A percentile compares a stretch with the other conserved stretches of the same genome.
Conservation (phyloP, 208 protist genomes). For the Vickermania ingenoplastis region DNA sequence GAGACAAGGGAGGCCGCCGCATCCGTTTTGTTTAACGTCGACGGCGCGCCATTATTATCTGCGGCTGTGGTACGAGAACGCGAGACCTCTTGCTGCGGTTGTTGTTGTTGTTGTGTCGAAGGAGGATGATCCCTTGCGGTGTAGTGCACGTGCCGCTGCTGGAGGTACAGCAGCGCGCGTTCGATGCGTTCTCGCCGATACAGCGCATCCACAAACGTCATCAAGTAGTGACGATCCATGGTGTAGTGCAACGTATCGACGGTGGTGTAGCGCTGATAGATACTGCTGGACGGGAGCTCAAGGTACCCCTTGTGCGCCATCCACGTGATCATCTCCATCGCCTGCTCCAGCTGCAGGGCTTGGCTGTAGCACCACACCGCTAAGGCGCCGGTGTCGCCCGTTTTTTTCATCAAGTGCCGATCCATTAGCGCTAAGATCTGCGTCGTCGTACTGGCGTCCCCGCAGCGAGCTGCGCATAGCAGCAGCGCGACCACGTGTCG, state of each 20-base stretch:
- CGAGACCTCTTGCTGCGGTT: too few relatives aligned
- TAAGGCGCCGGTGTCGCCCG: conserved; percentile 62
- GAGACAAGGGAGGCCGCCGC: conserved; percentile 23
- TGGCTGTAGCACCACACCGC: conserved; percentile 69
- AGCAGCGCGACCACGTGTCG: conserved; percentile 67
- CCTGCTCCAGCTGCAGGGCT: conserved; percentile 53
- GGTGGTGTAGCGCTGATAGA: conserved; percentile 24
- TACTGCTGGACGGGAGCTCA: conserved; percentile 21
- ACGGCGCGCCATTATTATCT: background rate
- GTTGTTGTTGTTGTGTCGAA: too few relatives aligned
- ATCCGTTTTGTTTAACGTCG: background rate
- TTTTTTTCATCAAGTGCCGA: conserved; percentile 63
- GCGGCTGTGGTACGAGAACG: background rate
- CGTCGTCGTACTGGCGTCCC: conserved; percentile 48
- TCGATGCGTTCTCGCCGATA: conserved; percentile 22
- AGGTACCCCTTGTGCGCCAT: conserved; percentile 76
- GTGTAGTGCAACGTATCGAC: conserved; percentile 61
- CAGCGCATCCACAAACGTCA: conserved; percentile 47
- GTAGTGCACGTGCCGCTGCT: conserved; percentile 11
- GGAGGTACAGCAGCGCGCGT: conserved; percentile 42
- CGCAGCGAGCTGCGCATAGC: conserved; percentile 64
- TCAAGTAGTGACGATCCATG: conserved; percentile 77
- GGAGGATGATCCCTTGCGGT: background rate
- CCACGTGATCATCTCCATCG: conserved; percentile 63
- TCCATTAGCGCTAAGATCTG: conserved; percentile 79